Evolutionary conservation across 1,284 basidiomycete genomes (phyloP), one percentile per base, ranked within the genome.

Genomic region (Leccinum fuscescens): DNA sequence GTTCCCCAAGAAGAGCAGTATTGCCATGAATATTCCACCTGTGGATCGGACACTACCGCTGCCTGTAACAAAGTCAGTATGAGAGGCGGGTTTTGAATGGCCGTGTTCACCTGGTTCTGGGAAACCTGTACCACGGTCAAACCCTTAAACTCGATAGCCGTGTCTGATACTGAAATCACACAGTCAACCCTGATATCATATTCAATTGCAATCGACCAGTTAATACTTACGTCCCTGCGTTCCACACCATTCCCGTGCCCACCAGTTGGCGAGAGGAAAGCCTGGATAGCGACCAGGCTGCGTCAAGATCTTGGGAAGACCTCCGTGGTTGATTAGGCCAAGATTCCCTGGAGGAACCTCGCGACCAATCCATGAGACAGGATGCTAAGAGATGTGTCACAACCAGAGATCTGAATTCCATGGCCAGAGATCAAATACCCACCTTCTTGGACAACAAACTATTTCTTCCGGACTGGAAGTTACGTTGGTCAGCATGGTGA

Each of bases 41-140:
- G 88, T 48, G 90, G 90, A 68, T 92, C 88, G 2, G 85, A 89
- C 37, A 92, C 78, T 37, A 92, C 88, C 1, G 90, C 89, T 6
- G 88, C 89, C 77, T 87, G 73, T 1, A 27, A 33, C 8, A 11
- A 12, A 6, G 24, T 69, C 20, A 62, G 62, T 61, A 39, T 14
- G 31, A 51, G 33, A 20, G 42, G 29, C 29, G 39, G 50, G 11
- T 37, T 52, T 42, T 9, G 15, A 29, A 60, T 55, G 33, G 0
- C 1, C 14, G 15, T 6, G 24, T 62, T 54, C 44, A 77, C 78
- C 64, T 86, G 85, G 66, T 92, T 92, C 77, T 92, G 89, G 2
- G 88, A 88, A 37, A 91, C 89, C 69, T 92, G 90, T 1, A 92
- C 89, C 22, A 90, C 80, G 0, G 88, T 91, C 60, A 92, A 75